These are phyloP conservation scores for Colletotrichum nymphaeae DNA, from an alignment of 2,329 filamentous ascomycete genomes.

Conservation along the genomic window DNA sequence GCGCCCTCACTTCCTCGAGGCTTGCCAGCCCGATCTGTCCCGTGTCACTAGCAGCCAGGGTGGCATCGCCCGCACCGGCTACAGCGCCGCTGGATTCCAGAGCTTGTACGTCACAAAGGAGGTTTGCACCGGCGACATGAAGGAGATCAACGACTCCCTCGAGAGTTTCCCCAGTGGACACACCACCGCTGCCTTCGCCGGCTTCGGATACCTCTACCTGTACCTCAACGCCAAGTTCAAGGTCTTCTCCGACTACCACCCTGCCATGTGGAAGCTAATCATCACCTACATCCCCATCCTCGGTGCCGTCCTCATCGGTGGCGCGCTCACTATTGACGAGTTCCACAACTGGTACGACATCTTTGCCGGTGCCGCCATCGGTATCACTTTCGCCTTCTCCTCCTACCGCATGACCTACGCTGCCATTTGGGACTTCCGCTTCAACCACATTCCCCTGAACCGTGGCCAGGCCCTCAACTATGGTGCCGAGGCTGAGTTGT, in stretches of 20 bases:
- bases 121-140: conserved; percentile 75
- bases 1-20: conserved; percentile 77
- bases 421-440: conserved; percentile 75
- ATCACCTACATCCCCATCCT: conserved; percentile 74
- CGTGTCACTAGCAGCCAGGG: conserved; percentile 53
- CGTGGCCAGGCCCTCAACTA: conserved; percentile 67
- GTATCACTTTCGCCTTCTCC: conserved; percentile 72
- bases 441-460: conserved; percentile 72
- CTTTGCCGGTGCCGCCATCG: conserved; percentile 74
- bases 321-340: conserved; percentile 77
- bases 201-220: conserved; percentile 76
- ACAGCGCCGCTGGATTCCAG: conserved; percentile 63
- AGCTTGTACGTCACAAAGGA: conserved; percentile 76
- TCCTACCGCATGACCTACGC: conserved; percentile 77
- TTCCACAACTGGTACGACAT: conserved; percentile 83
- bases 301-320: conserved; percentile 74
- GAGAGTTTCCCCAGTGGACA: conserved; percentile 81
- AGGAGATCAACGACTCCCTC: conserved; percentile 75
- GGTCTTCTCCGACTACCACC: conserved; percentile 78
- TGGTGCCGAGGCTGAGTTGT: conserved; percentile 56
- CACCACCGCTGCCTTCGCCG: conserved; percentile 78
- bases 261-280: conserved; percentile 79
- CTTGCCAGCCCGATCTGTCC: conserved; percentile 73
- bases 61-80: conserved; percentile 53
- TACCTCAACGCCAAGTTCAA: conserved; percentile 86